Percentiles rank a stretch among this genome's conserved stretches.
Evolutionary conservation across 225 moss, liverwort and hornwort genomes (phyloP).

Genomic region (Pleurozium schreberi): DNA sequence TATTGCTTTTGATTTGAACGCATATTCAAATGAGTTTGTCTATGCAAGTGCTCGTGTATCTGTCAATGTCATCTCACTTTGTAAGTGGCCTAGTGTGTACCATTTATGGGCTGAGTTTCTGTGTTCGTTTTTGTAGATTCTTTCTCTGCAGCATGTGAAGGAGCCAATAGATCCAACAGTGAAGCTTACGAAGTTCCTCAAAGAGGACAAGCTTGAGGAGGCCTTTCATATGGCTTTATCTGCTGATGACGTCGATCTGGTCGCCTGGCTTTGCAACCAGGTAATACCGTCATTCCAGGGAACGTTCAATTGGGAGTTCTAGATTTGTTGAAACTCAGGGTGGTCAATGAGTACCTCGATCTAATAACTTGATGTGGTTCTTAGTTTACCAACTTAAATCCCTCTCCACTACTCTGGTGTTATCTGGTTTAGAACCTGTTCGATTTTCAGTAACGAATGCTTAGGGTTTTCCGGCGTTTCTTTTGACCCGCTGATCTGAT

Average conservation of each 20-base stretch:
- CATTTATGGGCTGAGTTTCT: neutral
- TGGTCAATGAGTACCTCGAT: neutral
- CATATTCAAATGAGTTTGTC: neutral
- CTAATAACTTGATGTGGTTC: neutral
- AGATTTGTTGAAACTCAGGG: neutral
- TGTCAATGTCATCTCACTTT: neutral
- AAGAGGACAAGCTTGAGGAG: slow-evolving; percentile 82
- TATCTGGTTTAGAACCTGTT: neutral
- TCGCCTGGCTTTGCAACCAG: slow-evolving; percentile 94
- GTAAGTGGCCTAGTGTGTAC: neutral
- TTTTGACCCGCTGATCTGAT: neutral
- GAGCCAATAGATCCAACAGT: slow-evolving; percentile 90
- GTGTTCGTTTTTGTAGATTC: slow-evolving; percentile 35
- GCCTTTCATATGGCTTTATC: slow-evolving; percentile 97
- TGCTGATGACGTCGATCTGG: slow-evolving; percentile 75
- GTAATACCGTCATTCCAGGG: slow-evolving; percentile 14
- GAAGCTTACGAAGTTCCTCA: slow-evolving; percentile 74
- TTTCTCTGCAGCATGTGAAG: slow-evolving; percentile 74
- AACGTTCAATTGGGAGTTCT: neutral
- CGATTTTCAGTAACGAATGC: neutral
- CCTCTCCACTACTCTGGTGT: neutral
- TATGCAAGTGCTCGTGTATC: neutral
- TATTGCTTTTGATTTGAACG: neutral
- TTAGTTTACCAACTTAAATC: neutral
- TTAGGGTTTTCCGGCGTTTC: neutral